Conservation (phyloP, 2,329 filamentous ascomycete genomes). For the Chaetomium olivaceum region DNA sequence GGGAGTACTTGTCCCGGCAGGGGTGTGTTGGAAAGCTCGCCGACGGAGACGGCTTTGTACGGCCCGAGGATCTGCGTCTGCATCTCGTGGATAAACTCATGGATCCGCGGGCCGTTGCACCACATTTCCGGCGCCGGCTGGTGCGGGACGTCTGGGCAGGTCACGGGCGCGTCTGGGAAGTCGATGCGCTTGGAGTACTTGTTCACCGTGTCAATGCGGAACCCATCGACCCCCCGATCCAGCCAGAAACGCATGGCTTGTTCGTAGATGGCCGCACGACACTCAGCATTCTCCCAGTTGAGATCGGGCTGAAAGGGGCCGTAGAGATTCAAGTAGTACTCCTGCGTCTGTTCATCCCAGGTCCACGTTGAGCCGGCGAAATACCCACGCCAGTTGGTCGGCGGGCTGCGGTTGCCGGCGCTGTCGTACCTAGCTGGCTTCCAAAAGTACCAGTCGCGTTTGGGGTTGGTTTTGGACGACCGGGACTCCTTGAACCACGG, state of each 20-base stretch:
- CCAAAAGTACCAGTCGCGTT: constrained; percentile 57
- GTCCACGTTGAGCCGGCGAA: constrained; percentile 65
- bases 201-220: constrained; percentile 75
- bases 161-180: constrained; percentile 57
- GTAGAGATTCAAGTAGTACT: constrained; percentile 79
- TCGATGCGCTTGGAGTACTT: constrained; percentile 65
- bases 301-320: constrained; percentile 44
- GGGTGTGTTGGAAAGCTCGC: constrained; percentile 65
- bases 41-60: constrained; percentile 68
- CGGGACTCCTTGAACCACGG: constrained; percentile 69
- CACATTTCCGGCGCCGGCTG: constrained; percentile 58
- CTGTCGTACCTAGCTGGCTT: constrained; percentile 43
- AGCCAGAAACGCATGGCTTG: constrained; percentile 79
- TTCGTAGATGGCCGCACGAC: constrained; percentile 69
- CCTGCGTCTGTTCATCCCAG: constrained; percentile 67
- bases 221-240: constrained; percentile 69
- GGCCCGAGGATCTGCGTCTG: constrained; percentile 54
- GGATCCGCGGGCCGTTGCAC: constrained; percentile 67
- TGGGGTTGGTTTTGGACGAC: constrained; percentile 60
- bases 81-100: constrained; percentile 69
- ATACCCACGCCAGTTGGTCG: constrained; percentile 71
- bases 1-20: constrained; percentile 58
- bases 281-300: constrained; percentile 62
- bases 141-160: constrained; percentile 45
- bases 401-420: constrained; percentile 63